Percentiles rank a stretch among this genome's conserved stretches.
Conservation (phyloP, 1,284 basidiomycete species). For the Leccinum griseonigrum region DNA sequence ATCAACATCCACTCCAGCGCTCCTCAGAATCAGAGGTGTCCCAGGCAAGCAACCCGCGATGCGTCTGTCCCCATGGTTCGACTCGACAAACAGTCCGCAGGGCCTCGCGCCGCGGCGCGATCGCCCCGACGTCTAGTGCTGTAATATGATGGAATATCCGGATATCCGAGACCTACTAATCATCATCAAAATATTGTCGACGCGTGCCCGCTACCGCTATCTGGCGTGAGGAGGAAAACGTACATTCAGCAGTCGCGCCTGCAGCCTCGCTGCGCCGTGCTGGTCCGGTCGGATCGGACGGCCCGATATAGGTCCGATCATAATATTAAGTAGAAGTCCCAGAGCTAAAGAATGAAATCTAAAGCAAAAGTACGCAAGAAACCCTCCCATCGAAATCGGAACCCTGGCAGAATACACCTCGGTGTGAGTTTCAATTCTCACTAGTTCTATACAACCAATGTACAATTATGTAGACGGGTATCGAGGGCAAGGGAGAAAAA, state of each 20-base stretch:
- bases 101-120: background rate
- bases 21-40: background rate
- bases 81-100: background rate
- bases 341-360: background rate
- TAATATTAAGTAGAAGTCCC: background rate
- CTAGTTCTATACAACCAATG: slow-evolving; percentile 18
- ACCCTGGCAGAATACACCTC: background rate
- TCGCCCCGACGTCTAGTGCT: background rate
- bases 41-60: too few species aligned
- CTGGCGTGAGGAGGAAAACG: too few species aligned
- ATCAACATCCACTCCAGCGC: background rate
- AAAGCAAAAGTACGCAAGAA: background rate
- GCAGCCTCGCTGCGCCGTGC: background rate
- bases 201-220: background rate
- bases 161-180: background rate
- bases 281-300: background rate
- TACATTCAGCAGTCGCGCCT: too few species aligned
- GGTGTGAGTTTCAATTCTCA: too few species aligned
- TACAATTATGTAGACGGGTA: slow-evolving; percentile 6
- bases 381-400: background rate
- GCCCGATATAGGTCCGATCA: background rate
- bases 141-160: background rate
- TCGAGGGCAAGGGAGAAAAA: background rate
- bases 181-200: background rate
- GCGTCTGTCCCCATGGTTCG: background rate